Evolutionary conservation across 148 eudicot genomes (phyloP).

Genomic region (Heliosperma pusillum): DNA sequence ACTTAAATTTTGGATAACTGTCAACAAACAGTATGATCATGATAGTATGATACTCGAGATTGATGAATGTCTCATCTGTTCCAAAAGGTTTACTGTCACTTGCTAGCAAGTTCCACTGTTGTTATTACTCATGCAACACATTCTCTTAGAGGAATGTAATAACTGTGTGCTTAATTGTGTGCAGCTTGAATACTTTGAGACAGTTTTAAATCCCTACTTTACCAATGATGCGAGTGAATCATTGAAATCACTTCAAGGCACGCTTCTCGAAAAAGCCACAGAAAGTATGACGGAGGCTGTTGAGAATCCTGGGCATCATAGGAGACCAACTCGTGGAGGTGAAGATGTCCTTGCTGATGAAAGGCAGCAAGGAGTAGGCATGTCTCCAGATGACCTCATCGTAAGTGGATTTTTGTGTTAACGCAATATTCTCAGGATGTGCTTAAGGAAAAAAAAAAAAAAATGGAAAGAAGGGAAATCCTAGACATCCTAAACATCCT

Average conservation of each 20-base stretch:
- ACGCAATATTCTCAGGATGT: background rate
- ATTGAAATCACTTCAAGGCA: constrained; percentile 79
- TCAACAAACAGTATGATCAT: background rate
- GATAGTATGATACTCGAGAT: background rate
- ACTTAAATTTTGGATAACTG: background rate
- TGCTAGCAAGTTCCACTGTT: background rate
- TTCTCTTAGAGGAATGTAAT: background rate
- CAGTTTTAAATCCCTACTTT: constrained; percentile 76
- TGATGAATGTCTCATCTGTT: background rate
- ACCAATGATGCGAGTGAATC: constrained; percentile 79
- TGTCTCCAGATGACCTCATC: constrained; percentile 94
- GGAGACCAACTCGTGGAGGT: constrained; percentile 74
- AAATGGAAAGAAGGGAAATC: background rate
- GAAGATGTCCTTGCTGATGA: constrained; percentile 83
- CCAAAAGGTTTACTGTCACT: background rate
- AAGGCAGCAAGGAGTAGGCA: constrained; percentile 59
- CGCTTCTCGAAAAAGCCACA: constrained; percentile 78
- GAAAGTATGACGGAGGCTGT: constrained; percentile 67
- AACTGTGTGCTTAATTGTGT: constrained; percentile 16
- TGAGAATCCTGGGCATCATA: constrained; percentile 83
- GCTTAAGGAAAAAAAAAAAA: no score
- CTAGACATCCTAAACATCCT: no score
- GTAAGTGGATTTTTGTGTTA: constrained; percentile 44
- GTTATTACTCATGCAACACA: background rate
- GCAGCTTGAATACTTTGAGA: constrained; percentile 99